These are phyloP conservation scores for Blastomyces silverae DNA, from an alignment of 2,329 filamentous ascomycete genomes.

Conservation along the genomic window DNA sequence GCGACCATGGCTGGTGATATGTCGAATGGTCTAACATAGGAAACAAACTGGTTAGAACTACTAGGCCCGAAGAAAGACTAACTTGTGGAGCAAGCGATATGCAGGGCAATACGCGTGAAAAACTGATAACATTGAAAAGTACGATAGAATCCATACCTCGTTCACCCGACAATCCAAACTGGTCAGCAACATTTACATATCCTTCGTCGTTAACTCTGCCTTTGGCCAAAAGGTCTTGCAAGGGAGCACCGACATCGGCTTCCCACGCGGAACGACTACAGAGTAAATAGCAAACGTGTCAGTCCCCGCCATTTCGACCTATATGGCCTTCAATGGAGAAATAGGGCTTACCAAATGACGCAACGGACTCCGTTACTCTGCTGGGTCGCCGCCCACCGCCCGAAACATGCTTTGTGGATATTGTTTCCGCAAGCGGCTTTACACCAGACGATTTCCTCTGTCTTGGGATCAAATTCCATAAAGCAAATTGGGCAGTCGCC, in stretches of 20 bases:
- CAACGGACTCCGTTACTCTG: conserved; percentile 32
- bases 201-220: conserved; percentile 34
- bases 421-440: conserved; percentile 57
- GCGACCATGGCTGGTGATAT: conserved; percentile 38
- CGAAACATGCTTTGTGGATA: conserved; percentile 53
- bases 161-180: conserved; percentile 37
- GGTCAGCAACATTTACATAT: conserved; percentile 42
- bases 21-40: conserved; percentile 34
- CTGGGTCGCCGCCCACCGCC: conserved; percentile 44
- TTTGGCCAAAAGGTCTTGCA: conserved; percentile 26
- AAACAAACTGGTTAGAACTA: conserved; percentile 12
- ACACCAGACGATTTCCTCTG: conserved; percentile 51
- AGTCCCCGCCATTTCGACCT: not conserved
- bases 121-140: conserved; percentile 7
- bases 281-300: not conserved
- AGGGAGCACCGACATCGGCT: conserved; percentile 27
- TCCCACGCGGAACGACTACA: conserved; percentile 40
- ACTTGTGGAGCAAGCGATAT: not conserved
- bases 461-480: conserved; percentile 46
- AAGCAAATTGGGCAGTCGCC: conserved; percentile 60
- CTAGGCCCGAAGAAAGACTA: not conserved
- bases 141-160: conserved; percentile 31
- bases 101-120: not conserved
- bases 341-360: conserved; percentile 40
- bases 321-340: not conserved